Base-by-base conservation (phyloP, 495 filamentous ascomycete species). In the Aspergillus asperescens region DNA sequence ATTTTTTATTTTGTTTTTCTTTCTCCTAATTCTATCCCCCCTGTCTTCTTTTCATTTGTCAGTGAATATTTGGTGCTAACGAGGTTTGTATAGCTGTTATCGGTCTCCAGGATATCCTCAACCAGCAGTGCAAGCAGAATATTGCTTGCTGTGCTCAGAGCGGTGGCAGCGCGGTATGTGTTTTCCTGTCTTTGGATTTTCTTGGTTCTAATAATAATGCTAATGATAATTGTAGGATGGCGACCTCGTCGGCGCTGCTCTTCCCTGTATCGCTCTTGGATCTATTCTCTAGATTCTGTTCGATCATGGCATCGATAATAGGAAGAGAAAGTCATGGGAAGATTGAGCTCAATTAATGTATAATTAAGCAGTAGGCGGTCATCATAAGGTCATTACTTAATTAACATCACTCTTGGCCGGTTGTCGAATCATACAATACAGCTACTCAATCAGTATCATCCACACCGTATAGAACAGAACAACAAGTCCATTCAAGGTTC, bases 61-160 rank as follows among this genome's bases (percentile, higher is more conserved):
- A n/a, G 9, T 20, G 9, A 19, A 22, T 19, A 20, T 5, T 5
- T 3, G 24, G n/a, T 29, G 37, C 59, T 69, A 59, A 63, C 39
- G 25, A 7, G 12, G 4, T 45, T n/a, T n/a, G 64, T 34, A 13
- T 53, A 28, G 55, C 64, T 38, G 61, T 59, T 25, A 52, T 79
- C 50, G 66, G 67, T 48, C 37, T 74, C 25, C 48, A 68, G 44
- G 73, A 79, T 50, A 27, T 75, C 34, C 67, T 78, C 54, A 68
- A 78, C 60, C 68, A 64, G 66, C 59, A 73, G 61, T 79, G 76
- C 70, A 77, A 77, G 66, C 73, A 77, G 72, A 76, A 72, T 59
- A 71, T 75, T 58, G 76, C 74, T 53, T 78, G 76, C 66, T 79
- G 75, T 62, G 70, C 73, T 54, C 62, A 71, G 62, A 73, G 68